Conservation (phyloP, 208 protist genomes). For the Trypanosoma theileri region DNA sequence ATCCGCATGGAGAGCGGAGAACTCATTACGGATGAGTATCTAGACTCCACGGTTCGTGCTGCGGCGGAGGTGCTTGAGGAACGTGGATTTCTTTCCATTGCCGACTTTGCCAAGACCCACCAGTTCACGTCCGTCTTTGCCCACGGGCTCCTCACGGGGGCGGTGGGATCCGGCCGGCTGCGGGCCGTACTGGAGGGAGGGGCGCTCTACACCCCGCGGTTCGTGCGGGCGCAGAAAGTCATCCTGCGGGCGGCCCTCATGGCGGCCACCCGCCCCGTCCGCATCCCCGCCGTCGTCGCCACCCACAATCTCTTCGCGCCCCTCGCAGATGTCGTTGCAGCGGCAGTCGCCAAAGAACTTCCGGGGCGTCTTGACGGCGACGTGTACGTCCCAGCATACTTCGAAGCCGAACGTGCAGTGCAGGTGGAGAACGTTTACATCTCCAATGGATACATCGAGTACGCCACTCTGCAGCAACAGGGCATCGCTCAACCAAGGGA, state of each 20-base stretch:
- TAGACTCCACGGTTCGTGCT: constrained; percentile 47
- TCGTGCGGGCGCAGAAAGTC: constrained; percentile 60
- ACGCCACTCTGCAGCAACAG: constrained; percentile 46
- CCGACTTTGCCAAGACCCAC: constrained; percentile 57
- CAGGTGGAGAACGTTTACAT: constrained; percentile 75
- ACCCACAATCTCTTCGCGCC: constrained; percentile 55
- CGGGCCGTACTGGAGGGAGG: constrained; percentile 47
- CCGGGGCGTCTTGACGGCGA: constrained; percentile 55
- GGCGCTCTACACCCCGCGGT: constrained; percentile 70
- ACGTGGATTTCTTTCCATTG: constrained; percentile 58
- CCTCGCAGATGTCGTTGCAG: constrained; percentile 44
- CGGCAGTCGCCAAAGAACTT: constrained; percentile 38
- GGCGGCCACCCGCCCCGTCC: constrained; percentile 55
- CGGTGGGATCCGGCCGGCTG: constrained; percentile 38
- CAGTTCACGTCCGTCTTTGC: constrained; percentile 69
- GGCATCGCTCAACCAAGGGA: constrained; percentile 57
- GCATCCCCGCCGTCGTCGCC: constrained; percentile 56
- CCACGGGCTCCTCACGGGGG: constrained; percentile 43
- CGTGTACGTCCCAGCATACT: constrained; percentile 56
- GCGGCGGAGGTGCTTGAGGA: constrained; percentile 61
- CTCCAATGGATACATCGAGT: constrained; percentile 78
- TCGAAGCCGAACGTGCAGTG: constrained; percentile 37
- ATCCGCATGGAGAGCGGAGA: constrained; percentile 61
- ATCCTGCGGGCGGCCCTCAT: constrained; percentile 68
- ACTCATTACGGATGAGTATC: constrained; percentile 67